Percentiles rank a stretch among this genome's conserved stretches.
Evolutionary conservation across 805 yeast genomes (phyloP).

Genomic region (Lipomyces sp.): DNA sequence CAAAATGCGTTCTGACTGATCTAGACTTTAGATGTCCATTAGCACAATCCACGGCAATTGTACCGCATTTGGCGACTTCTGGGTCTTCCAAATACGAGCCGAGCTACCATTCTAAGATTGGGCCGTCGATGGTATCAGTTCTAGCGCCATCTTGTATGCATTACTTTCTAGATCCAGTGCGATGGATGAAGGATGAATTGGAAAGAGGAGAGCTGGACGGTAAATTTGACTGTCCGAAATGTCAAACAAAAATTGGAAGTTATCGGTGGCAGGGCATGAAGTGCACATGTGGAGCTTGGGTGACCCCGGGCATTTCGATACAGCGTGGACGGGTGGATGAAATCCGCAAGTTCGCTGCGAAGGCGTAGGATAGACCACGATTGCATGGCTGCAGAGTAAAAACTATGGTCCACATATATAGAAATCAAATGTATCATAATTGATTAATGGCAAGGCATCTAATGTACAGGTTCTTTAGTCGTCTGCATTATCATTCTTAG

Average conservation of each 20-base stretch:
- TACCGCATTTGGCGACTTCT: constrained; percentile 53
- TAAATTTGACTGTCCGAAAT: constrained; percentile 80
- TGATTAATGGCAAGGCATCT: not conserved
- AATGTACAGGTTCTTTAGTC: not conserved
- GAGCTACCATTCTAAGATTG: constrained; percentile 21
- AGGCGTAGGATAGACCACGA: constrained; percentile 8
- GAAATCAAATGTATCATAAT: not conserved
- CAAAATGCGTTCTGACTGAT: constrained; percentile 5
- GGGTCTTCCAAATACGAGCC: not conserved
- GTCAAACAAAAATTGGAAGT: constrained; percentile 84
- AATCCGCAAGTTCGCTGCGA: constrained; percentile 42
- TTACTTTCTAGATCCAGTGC: constrained; percentile 82
- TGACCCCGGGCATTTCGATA: constrained; percentile 86
- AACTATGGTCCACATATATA: not conserved
- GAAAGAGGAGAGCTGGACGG: constrained; percentile 82
- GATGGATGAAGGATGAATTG: constrained; percentile 88
- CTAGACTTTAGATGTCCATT: constrained; percentile 61
- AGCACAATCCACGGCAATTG: constrained; percentile 66
- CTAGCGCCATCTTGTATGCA: constrained; percentile 67
- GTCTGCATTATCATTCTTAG: not conserved
- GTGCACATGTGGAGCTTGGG: constrained; percentile 96
- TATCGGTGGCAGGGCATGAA: constrained; percentile 94
- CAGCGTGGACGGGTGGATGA: constrained; percentile 82
- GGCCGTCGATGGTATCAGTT: constrained; percentile 36
- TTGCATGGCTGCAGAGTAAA: not conserved